phyloP scores from a whole-genome alignment of 2,329 filamentous ascomycete species.

The Aspergillus calidoustus region DNA sequence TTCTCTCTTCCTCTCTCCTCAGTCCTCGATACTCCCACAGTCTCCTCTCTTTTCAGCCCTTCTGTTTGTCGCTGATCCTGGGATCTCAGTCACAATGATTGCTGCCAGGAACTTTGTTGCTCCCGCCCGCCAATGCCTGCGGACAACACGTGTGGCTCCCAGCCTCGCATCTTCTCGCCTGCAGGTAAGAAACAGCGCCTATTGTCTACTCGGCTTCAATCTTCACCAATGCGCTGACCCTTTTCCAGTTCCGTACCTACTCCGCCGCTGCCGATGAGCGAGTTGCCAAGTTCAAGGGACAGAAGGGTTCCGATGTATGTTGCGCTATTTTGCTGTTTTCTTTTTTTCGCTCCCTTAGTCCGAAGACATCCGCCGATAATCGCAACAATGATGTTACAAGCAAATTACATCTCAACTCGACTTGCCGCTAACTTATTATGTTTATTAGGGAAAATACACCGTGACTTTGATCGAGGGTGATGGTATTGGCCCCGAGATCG shows the following conservation, averaged over 20 bases:
- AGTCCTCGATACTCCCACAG: slow-evolving; percentile 18
- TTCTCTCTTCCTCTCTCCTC: slow-evolving; percentile 28
- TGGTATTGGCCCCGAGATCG: slow-evolving; percentile 97
- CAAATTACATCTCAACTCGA: slow-evolving; percentile 10
- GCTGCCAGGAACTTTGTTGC: slow-evolving; percentile 77
- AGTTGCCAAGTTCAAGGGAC: slow-evolving; percentile 92
- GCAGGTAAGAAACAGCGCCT: slow-evolving; percentile 58
- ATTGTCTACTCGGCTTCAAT: slow-evolving; percentile 18
- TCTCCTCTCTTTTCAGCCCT: slow-evolving; percentile 20
- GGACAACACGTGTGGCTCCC: slow-evolving; percentile 60
- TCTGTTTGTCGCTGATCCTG: slow-evolving; percentile 24
- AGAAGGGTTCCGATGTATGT: slow-evolving; percentile 85
- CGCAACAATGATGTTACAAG: slow-evolving; percentile 2
- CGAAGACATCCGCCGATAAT: slow-evolving; percentile 31
- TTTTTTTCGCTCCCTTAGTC: slow-evolving; percentile 34
- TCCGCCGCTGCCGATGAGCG: slow-evolving; percentile 60
- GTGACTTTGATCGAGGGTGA: slow-evolving; percentile 99
- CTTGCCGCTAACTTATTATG: slow-evolving; percentile 20
- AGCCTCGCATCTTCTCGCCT: slow-evolving; percentile 54
- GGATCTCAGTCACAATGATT: slow-evolving; percentile 68
- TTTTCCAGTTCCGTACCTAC: slow-evolving; percentile 64
- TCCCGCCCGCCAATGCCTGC: slow-evolving; percentile 79
- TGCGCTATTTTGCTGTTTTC: slow-evolving; percentile 31
- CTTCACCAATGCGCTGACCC: slow-evolving; percentile 24
- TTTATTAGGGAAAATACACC: slow-evolving; percentile 81